Conservation (phyloP, 192 early-diverging fungal genomes). For the Coemansia sp. region DNA sequence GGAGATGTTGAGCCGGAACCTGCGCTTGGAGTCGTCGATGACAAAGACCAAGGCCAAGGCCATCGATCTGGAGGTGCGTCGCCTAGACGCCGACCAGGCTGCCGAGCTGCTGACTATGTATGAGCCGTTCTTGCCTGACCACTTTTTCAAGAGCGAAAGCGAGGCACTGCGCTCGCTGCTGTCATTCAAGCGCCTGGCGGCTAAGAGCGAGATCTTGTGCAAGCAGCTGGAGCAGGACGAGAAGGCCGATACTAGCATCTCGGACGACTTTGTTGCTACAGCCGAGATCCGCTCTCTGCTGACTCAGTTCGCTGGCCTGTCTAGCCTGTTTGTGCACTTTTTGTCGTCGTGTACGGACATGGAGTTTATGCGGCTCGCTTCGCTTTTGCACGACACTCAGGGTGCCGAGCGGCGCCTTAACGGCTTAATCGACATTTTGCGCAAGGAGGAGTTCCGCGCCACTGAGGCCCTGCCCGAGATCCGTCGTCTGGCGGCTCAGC, state of each 20-base stretch:
- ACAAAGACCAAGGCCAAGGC: conserved; percentile 86
- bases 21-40: conserved; percentile 78
- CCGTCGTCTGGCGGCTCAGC: conserved; percentile 66
- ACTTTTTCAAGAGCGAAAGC: conserved; percentile 80
- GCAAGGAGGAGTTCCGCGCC: conserved; percentile 77
- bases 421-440: conserved; percentile 72
- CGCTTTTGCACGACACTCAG: conserved; percentile 75
- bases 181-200: conserved; percentile 77
- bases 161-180: conserved; percentile 75
- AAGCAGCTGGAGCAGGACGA: conserved; percentile 75
- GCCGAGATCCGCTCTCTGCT: conserved; percentile 47
- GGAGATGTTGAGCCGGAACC: conserved; percentile 77
- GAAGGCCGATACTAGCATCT: conserved; percentile 55
- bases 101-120: conserved; percentile 61
- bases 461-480: conserved; percentile 68
- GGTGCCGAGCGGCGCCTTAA: conserved; percentile 80
- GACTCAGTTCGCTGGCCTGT: conserved; percentile 64
- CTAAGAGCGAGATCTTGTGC: conserved; percentile 79
- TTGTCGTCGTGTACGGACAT: conserved; percentile 69
- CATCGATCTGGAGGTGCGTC: conserved; percentile 88
- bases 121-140: conserved; percentile 82
- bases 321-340: conserved; percentile 69
- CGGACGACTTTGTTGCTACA: conserved; percentile 58
- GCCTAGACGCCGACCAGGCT: conserved; percentile 85
- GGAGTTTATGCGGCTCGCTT: conserved; percentile 72